Conservation (phyloP, 495 filamentous ascomycete species). For the Cairneyella variabilis region DNA sequence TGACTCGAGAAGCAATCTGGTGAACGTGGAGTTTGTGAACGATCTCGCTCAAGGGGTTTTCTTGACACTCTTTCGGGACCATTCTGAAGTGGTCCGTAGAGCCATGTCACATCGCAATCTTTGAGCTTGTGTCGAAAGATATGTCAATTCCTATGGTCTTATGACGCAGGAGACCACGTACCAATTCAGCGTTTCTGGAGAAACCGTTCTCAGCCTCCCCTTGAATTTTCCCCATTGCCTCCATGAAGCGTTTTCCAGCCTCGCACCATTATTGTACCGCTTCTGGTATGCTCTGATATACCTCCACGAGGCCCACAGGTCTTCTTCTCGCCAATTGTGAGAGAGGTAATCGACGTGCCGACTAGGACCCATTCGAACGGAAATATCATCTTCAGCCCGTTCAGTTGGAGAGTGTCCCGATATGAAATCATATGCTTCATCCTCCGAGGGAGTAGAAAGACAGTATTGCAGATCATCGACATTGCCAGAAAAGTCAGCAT, state of each 20-base stretch:
- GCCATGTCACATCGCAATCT: slow-evolving; percentile 95
- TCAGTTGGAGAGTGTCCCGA: slow-evolving; percentile 39
- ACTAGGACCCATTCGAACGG: slow-evolving; percentile 71
- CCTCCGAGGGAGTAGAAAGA: slow-evolving; percentile 40
- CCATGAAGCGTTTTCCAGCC: slow-evolving; percentile 96
- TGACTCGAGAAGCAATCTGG: slow-evolving; percentile 71
- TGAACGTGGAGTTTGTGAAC: slow-evolving; percentile 74
- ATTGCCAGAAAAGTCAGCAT: slow-evolving; percentile 40
- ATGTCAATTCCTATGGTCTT: slow-evolving; percentile 37
- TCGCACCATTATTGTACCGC: slow-evolving; percentile 72
- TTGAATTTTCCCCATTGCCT: slow-evolving; percentile 92
- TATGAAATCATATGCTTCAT: slow-evolving; percentile 41
- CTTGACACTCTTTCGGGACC: slow-evolving; percentile 36
- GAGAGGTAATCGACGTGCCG: slow-evolving; percentile 96
- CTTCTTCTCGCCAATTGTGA: slow-evolving; percentile 92
- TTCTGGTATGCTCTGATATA: slow-evolving; percentile 77
- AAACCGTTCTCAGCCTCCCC: slow-evolving; percentile 73
- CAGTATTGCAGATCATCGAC: slow-evolving; percentile 43
- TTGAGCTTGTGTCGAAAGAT: too few relatives aligned
- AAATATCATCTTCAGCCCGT: slow-evolving; percentile 80
- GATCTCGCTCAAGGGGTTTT: slow-evolving; percentile 44
- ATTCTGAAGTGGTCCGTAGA: slow-evolving; percentile 89
- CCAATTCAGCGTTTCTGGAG: slow-evolving; percentile 25
- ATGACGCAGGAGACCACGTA: slow-evolving; percentile 17
- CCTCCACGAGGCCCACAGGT: slow-evolving; percentile 97